Percentiles rank a stretch among this genome's conserved stretches.
Evolutionary conservation across 371 early-diverging fungal genomes (phyloP).

Genomic region (Mucor circinelloides): DNA sequence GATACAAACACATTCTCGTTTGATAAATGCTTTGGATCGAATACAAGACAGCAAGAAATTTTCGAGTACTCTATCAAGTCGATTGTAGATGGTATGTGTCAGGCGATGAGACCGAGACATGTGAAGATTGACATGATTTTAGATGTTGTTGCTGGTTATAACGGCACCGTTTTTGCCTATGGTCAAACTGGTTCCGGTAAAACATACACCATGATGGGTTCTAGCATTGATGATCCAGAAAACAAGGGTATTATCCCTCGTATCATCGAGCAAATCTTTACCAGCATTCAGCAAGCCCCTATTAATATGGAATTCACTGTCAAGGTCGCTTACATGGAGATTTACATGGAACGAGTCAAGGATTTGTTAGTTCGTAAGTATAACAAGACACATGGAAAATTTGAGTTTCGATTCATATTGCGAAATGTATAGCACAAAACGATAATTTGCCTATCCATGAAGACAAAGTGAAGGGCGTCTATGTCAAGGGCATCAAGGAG

Average conservation of each 20-base stretch:
- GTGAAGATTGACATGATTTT: neutral
- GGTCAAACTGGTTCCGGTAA: constrained; percentile 99
- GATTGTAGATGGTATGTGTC: constrained; percentile 82
- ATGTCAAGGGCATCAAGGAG: constrained; percentile 94
- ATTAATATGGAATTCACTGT: constrained; percentile 91
- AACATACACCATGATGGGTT: constrained; percentile 99
- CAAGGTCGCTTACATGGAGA: constrained; percentile 97
- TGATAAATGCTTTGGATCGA: constrained; percentile 87
- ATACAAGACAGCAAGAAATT: constrained; percentile 78
- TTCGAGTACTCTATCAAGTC: constrained; percentile 90
- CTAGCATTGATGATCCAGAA: constrained; percentile 85
- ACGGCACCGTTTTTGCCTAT: constrained; percentile 99
- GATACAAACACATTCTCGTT: constrained; percentile 84
- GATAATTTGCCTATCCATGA: constrained; percentile 95
- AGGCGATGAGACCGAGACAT: neutral
- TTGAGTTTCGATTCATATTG: neutral
- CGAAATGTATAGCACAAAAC: constrained; percentile 61
- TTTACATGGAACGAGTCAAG: constrained; percentile 99
- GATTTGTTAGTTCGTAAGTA: constrained; percentile 90
- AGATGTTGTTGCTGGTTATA: constrained; percentile 84
- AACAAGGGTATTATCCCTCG: constrained; percentile 94
- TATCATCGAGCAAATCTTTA: constrained; percentile 90
- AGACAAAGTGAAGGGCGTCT: constrained; percentile 92
- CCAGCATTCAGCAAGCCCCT: constrained; percentile 81
- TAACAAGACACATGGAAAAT: neutral